Base-by-base conservation (phyloP, 139 green algal species). In the Pleodorina starrii region DNA sequence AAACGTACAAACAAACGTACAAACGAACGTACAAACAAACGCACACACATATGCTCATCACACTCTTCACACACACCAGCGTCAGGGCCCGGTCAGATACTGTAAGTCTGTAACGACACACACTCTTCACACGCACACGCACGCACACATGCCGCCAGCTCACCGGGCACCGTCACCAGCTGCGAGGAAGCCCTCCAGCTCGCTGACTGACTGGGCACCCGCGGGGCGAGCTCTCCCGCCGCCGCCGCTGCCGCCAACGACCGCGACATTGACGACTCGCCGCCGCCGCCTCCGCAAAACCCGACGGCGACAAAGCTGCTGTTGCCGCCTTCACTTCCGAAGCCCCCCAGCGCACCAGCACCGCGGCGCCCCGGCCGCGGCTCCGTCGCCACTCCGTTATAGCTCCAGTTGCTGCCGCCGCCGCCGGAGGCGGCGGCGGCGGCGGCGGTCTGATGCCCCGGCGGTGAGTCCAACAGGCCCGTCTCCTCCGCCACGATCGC, bases 121-220 rank as follows among this genome's bases (percentile, higher is more conserved):
- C 10, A 57, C n/a, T n/a, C n/a, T n/a, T 57, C 48, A 57, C 48
- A 57, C 48, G n/a, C n/a, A 57, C 48, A 57, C 10, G 48, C 11
- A 12, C 48, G 11, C 48, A 57, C 48, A 57, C n/a, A n/a, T n/a
- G n/a, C 54, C 54, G 2, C 54, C 54, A 66, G 29, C 54, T 66
- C 32, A 71, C 76, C 76, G 29, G 46, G 46, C 21, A 84, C 76
- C 21, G 76, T n/a, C 32, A 69, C 76, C 32, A 84, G 76, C 50
- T 69, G 46, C 7, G 50, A 69, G 25, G 50, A n/a, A 4, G 42
- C 36, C 4, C 74, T 25, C 74, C 74, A 44, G 16, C 23, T 69
- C 44, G 42, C 50, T 4, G 76, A 69, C 3, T 27, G 9, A 25
- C 76, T 69, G 6, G 66, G 16, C 12, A 29, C 35, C 12, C 68